These are phyloP conservation scores for Phytophthora syringae DNA, from an alignment of 352 stramenopile genomes.

Conservation along the genomic window DNA sequence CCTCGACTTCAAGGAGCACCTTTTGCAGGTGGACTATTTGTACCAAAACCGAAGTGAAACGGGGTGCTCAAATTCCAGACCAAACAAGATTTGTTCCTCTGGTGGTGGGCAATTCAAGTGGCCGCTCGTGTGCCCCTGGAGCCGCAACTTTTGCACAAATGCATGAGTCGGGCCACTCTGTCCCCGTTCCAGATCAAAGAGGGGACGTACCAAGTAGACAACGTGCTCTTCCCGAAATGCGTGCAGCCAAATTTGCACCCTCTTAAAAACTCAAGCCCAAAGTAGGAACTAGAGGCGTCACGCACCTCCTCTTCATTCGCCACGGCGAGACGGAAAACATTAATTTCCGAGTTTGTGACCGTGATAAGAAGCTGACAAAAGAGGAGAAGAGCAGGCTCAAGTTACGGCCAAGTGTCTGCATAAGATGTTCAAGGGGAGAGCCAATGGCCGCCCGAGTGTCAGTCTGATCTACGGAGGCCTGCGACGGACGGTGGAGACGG, in stretches of 20 bases:
- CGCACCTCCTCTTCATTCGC: conserved; percentile 74
- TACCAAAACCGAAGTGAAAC: conserved; percentile 60
- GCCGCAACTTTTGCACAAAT: conserved; percentile 52
- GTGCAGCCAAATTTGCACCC: conserved; percentile 28
- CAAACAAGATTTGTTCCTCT: conserved; percentile 72
- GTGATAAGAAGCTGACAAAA: conserved; percentile 74
- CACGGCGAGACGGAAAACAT: conserved; percentile 86
- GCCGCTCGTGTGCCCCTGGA: conserved; percentile 53
- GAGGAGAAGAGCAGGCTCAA: conserved; percentile 62
- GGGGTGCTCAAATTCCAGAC: conserved; percentile 58
- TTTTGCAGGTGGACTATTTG: conserved; percentile 65
- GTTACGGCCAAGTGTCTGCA: conserved; percentile 57
- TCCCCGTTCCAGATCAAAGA: conserved; percentile 63
- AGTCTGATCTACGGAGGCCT: conserved; percentile 74
- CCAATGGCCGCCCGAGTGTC: conserved; percentile 37
- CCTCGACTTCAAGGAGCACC: conserved; percentile 53
- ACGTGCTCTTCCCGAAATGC: conserved; percentile 64
- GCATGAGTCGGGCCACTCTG: conserved; percentile 49
- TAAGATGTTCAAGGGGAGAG: conserved; percentile 57
- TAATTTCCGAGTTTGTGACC: conserved; percentile 78
- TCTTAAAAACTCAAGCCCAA: conserved; percentile 20
- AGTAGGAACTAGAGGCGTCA: conserved; percentile 39
- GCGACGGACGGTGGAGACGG: conserved; percentile 73
- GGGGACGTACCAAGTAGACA: conserved; percentile 55
- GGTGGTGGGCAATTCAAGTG: conserved; percentile 82